phyloP scores from a whole-genome alignment of 2,329 filamentous ascomycete genomes.

The Colletotrichum abscissum region DNA sequence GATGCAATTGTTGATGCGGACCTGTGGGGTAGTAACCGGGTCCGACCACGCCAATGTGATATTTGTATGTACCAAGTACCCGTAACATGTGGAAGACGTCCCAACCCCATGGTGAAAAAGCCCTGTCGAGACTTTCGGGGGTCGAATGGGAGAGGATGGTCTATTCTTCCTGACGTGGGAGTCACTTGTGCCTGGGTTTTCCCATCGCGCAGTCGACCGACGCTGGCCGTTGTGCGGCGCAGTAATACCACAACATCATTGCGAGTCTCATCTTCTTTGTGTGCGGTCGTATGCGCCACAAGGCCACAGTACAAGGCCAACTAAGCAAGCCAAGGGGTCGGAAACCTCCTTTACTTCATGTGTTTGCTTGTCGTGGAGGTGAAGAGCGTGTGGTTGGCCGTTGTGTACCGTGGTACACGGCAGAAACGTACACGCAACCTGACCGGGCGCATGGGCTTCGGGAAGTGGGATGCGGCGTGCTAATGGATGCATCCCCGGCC shows the following conservation, averaged over 20 bases:
- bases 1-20: constrained; percentile 7
- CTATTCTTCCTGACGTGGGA: constrained; percentile 16
- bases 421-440: neutral
- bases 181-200: neutral
- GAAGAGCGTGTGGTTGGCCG: constrained; percentile 16
- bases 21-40: neutral
- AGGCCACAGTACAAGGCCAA: neutral
- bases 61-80: constrained; percentile 10
- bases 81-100: constrained; percentile 26
- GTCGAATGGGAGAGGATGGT: neutral
- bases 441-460: constrained; percentile 13
- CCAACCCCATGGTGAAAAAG: constrained; percentile 24
- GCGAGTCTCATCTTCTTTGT: neutral
- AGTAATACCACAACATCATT: neutral
- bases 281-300: neutral
- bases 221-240: neutral
- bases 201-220: constrained; percentile 19
- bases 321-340: constrained; percentile 19
- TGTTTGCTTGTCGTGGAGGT: constrained; percentile 4
- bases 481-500: constrained; percentile 21
- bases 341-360: constrained; percentile 1
- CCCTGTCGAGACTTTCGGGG: constrained; percentile 6
- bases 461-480: constrained; percentile 26
- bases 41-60: neutral
- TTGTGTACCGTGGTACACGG: constrained; percentile 2